Base-by-base conservation (phyloP, 371 early-diverging fungal genomes). In the Capillidium heterosporum region DNA sequence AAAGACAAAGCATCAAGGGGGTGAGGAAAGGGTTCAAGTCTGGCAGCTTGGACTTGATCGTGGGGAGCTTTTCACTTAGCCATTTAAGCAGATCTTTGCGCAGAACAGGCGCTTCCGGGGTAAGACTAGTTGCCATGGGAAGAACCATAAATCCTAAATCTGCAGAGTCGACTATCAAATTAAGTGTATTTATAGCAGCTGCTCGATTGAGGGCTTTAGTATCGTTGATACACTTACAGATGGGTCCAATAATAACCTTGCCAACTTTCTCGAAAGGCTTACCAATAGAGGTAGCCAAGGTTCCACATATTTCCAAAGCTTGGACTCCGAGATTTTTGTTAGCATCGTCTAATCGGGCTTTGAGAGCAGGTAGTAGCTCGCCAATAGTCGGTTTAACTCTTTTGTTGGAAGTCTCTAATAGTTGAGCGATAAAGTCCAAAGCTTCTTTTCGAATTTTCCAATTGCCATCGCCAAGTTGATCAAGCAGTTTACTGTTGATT, bases 401-500 rank as follows among this genome's bases (percentile, higher is more conserved):
- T 54, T 85, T 85, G 65, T 90, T 83, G 26, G 91, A 75, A 7
- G 72, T 69, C 27, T 80, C 75, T 31, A 95, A 61, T 32, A 91
- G 77, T 2, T 63, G 68, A 21, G 72, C 65, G 3, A 93, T 72
- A 54, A 84, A 76, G n/a, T 94, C 95, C 55, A 96, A 64, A 0
- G 75, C 95, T 50, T 89, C 94, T 64, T 95, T 93, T 39, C 97
- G 82, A n/a, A 80, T 69, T 64, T 91, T 93, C 97, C 97, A 96
- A 48, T 89, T 84, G 49, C 75, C 72, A 65, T 91, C 87, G 27
- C 70, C 26, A 39, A 60, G 56, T 27, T 19, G 31, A 31, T 48
- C 56, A 23, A 23, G 24, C 17, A 59, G 31, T 24, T 68, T 61
- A 7, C 63, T 48, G 4, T 76, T 73, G 32, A 86, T 58, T 49